phyloP scores from a whole-genome alignment of 805 yeast species.

The Saccharomycopsis guyanensis region DNA sequence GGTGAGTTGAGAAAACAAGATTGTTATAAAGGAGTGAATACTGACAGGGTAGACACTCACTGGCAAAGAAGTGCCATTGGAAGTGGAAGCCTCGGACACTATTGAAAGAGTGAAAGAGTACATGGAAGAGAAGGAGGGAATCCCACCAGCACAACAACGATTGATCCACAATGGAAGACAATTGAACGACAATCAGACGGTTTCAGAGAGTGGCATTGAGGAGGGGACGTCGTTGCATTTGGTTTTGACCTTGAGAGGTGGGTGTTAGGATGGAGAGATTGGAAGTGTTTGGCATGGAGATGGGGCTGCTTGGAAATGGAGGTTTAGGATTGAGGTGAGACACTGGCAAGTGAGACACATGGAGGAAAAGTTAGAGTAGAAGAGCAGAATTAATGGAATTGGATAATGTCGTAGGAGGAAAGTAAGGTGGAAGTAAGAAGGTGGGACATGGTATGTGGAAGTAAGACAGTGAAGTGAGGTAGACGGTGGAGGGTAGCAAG shows the following conservation, averaged over 20 bases:
- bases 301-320: too few species aligned
- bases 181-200: constrained; percentile 72
- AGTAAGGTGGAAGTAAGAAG: too few species aligned
- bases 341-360: too few species aligned
- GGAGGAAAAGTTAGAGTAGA: too few species aligned
- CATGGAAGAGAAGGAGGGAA: constrained; percentile 94
- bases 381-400: too few species aligned
- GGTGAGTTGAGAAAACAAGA: constrained; percentile 27
- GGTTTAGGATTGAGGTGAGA: too few species aligned
- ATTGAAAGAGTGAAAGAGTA: constrained; percentile 76
- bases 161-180: constrained; percentile 87
- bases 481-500: too few species aligned
- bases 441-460: too few species aligned
- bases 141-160: constrained; percentile 93
- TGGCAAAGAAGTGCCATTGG: constrained; percentile 31
- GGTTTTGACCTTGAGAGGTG: constrained; percentile 91
- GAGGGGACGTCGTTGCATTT: constrained; percentile 86
- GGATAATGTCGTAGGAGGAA: too few species aligned
- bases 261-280: constrained; percentile 30
- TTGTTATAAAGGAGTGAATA: background rate
- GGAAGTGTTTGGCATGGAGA: too few species aligned
- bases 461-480: too few species aligned
- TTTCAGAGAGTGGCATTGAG: constrained; percentile 62
- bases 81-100: constrained; percentile 29
- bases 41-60: constrained; percentile 25